phyloP scores from a whole-genome alignment of 305 asterid species.

The Fraxinus angustifolia region DNA sequence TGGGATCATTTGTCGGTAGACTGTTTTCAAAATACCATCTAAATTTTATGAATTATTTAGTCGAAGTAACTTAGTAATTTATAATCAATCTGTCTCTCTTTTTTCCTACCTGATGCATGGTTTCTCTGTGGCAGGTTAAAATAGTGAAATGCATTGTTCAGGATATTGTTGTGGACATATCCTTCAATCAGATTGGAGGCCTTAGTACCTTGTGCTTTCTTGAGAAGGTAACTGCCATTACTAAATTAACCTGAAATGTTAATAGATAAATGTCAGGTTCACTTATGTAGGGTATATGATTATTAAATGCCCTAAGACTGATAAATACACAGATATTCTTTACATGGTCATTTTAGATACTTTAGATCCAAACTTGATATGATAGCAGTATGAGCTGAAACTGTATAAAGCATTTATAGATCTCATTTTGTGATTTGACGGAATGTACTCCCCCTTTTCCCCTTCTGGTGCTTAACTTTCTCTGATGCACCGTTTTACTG shows the following conservation, averaged over 20 bases:
- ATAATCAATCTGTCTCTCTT: neutral
- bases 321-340: neutral
- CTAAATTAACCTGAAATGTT: neutral
- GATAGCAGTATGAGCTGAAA: neutral
- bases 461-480: neutral
- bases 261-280: neutral
- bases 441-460: neutral
- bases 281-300: neutral
- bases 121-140: slow-evolving; percentile 66
- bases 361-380: neutral
- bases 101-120: slow-evolving; percentile 18
- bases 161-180: slow-evolving; percentile 79
- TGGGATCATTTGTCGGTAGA: neutral
- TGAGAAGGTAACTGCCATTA: slow-evolving; percentile 59
- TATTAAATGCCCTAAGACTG: neutral
- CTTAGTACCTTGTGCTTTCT: slow-evolving; percentile 88
- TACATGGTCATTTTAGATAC: neutral
- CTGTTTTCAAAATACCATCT: slow-evolving; percentile 3
- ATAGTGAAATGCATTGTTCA: slow-evolving; percentile 84
- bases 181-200: slow-evolving; percentile 93
- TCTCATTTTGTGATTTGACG: neutral
- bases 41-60: neutral
- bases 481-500: neutral
- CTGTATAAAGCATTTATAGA: neutral
- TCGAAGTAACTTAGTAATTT: slow-evolving; percentile 13